Evolutionary conservation across 208 protist species (phyloP), one percentile per base, ranked within the genome.

Genomic region (Crithidia mellificae): DNA sequence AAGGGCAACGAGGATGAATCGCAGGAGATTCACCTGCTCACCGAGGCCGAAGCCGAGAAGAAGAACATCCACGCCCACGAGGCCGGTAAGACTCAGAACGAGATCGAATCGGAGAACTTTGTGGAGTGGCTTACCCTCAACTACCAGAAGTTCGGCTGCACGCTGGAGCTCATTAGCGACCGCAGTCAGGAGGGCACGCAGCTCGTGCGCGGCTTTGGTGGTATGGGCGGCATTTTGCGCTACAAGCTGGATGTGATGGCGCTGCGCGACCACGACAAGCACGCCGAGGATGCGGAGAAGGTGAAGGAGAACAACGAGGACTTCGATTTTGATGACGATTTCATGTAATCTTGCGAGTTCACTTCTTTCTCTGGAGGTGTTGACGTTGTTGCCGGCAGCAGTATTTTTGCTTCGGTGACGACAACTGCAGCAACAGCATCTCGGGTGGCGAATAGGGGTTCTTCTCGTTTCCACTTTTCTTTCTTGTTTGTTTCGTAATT

Each of bases 61-160:
- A 89, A 81, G 57, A 93, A 95, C 52, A 88, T 97, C 49, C 74
- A 92, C 68, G 79, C 56, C 27, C 87, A 93, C 46, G 89, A 94
- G 52, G 83, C 92, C 3, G 90, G 90, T 53, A 92, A 91, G 68
- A 70, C 87, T 65, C 85, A 92, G 65, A 89, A 83, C 63, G 98
- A 99, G 43, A 85, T 98, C 41, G 89, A 94, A 34, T 68, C 66
- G 47, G 83, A 98, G 50, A 74, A 88, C 68, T 88, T 99, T 43
- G 85, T 99, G 19, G 99, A 99, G 76, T 99, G 98, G 98, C 81
- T 99, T 24, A 94, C 98, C 11, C 77, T 98, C 29, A 99, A 99
- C 81, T 99, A 99, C 86, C 96, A 97, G 47, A 95, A 97, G 41
- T 99, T 99, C 63, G 98, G 98, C 50, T 95, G 87, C 83, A 88